phyloP scores from a whole-genome alignment of 2,329 filamentous ascomycete genomes.

The Fusarium pininemorale region DNA sequence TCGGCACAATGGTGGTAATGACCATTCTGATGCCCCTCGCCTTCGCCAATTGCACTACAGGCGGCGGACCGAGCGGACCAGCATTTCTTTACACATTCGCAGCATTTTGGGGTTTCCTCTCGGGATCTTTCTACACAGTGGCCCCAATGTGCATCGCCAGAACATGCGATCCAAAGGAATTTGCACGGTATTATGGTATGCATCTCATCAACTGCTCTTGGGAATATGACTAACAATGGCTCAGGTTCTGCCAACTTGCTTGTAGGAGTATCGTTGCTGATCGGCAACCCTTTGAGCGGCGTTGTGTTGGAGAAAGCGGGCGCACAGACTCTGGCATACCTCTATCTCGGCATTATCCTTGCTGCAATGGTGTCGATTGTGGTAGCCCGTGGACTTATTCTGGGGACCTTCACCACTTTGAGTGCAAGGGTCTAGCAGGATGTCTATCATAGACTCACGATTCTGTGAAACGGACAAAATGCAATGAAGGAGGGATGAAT shows the following conservation, averaged over 20 bases:
- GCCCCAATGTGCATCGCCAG: conserved; percentile 54
- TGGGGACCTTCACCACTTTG: conserved; percentile 8
- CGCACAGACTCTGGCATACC: conserved; percentile 52
- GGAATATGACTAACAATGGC: conserved; percentile 39
- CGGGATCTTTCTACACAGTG: conserved; percentile 54
- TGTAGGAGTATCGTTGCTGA: conserved; percentile 53
- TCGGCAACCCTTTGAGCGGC: conserved; percentile 56
- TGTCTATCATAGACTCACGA: not conserved
- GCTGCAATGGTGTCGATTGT: conserved; percentile 41
- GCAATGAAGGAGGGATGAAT: not conserved
- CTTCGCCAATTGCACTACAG: conserved; percentile 53
- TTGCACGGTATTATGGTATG: conserved; percentile 51
- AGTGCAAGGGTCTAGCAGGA: conserved; percentile 3
- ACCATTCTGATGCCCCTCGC: conserved; percentile 50
- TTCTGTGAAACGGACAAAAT: too few species aligned
- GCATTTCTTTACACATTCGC: conserved; percentile 53
- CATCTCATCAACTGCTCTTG: not conserved
- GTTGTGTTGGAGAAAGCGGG: conserved; percentile 54
- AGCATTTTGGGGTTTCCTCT: conserved; percentile 57
- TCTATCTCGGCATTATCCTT: conserved; percentile 54
- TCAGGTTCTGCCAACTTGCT: conserved; percentile 55
- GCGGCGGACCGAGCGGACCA: conserved; percentile 34
- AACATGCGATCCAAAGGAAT: conserved; percentile 54
- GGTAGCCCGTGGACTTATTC: conserved; percentile 28
- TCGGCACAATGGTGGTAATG: conserved; percentile 39